Evolutionary conservation across 2,329 filamentous ascomycete species (phyloP), one percentile per base, ranked within the genome.

Genomic region (Sporothrix phasma): DNA sequence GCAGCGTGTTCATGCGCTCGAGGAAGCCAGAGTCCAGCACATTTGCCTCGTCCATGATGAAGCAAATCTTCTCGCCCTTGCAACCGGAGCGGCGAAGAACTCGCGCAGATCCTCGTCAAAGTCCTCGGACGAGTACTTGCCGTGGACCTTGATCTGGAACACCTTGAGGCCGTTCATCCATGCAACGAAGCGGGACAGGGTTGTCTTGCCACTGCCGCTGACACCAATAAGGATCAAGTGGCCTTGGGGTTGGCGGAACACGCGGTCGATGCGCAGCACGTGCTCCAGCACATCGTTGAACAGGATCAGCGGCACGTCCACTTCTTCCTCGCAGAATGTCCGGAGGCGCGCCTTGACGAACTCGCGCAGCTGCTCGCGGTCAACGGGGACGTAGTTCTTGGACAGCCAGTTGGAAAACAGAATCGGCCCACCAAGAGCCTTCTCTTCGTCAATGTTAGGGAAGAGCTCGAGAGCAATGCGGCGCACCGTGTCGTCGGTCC

Each of bases 101-200:
- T 92, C 93, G 68, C 95, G 86, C 41, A 99, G 80, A 75, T 99
- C 94, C 65, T 99, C 95, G 73, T 99, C 94, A 73, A 99, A 99
- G 77, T 99, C 94, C 73, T 97, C 94, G 1, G 90, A 90, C 17
- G 94, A 97, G 77, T 99, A 99, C 74, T 93, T 97, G 68, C 94
- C 94, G 72, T 99, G 94, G 0, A 99, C 94, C 81, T 99, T 99
- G 82, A 99, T 99, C 78, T 99, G 94, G 82, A 97, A 99, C 46
- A 99, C 92, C 74, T 93, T 96, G 66, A 99, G 82, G 65, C 95
- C 95, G 72, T 99, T 99, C 94, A 99, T 99, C 94, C 94, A 99
- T 54, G 94, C 94, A 66, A 99, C 94, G 69, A 99, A 99, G 64
- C 95, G 88, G 37, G 95, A 97, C 13, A 99, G 78, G 0, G 94